Base-by-base conservation (phyloP, 768 basidiomycete genomes). In the Polyporus arcularius region DNA sequence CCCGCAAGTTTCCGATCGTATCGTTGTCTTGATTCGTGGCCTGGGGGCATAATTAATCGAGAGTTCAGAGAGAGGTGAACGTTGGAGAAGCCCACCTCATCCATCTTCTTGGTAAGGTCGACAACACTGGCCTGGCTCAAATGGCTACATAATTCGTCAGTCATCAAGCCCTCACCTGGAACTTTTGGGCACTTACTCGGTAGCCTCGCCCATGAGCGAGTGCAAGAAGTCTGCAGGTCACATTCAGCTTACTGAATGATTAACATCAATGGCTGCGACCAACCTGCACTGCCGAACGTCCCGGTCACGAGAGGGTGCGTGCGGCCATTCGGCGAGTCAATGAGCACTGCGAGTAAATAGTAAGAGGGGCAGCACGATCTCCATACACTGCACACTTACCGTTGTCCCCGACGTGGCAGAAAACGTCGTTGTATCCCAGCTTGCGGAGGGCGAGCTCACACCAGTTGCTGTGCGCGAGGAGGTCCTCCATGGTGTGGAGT, bases 391-490 rank as follows among this genome's bases (percentile, higher is more conserved):
- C 7, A 35, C 11, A 55, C 49, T 53, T 58, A 78, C 82, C 82
- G 61, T 80, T 78, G 45, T 88, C 84, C 14, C 92, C 90, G 50
- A 93, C 89, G 72, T 93, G 90, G 60, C 86, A 86, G 73, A 93
- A 93, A 15, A 92, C 87, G 45, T 89, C 78, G 15, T 75, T 61
- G 70, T 90, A 77, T 0, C 92, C 91, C 76, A 91, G 78, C 62
- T 85, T 86, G 62, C 84, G 80, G 8, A 93, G 78, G 0, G 82
- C 82, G 11, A 92, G 75, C 72, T 94, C 90, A 72, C 87, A 88
- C 83, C 87, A 92, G 74, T 93, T 87, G 69, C 84, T 85, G 71
- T 92, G 92, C 1, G 90, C 90, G 12, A 87, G 75, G 42, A 92
- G 79, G 70, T 93, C 89, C 68, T 92, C 89, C 73, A 87, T 76